phyloP scores from a whole-genome alignment of 2,329 filamentous ascomycete genomes.

The Thielaviopsis populi region DNA sequence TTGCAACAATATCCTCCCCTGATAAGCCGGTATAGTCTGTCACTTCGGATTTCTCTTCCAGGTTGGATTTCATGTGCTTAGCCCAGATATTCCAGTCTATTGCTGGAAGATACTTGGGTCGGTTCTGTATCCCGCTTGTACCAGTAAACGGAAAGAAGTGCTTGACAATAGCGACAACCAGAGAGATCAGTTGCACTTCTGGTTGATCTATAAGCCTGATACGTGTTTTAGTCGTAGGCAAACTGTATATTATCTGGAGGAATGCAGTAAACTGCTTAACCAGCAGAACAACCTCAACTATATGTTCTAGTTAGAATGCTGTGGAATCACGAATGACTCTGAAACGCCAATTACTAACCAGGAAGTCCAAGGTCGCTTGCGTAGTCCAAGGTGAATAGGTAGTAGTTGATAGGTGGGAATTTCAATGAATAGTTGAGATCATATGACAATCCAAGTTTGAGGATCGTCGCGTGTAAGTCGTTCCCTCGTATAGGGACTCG shows the following conservation, averaged over 20 bases:
- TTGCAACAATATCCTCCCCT: constrained; percentile 46
- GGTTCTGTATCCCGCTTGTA: constrained; percentile 27
- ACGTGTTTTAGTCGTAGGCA: constrained; percentile 11
- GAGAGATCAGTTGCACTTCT: constrained; percentile 56
- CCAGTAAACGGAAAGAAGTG: constrained; percentile 55
- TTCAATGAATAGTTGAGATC: constrained; percentile 50
- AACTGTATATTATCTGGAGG: constrained; percentile 4
- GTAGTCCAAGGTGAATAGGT: constrained; percentile 53
- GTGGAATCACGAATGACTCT: neutral
- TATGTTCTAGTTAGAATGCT: neutral
- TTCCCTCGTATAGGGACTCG: constrained; percentile 32
- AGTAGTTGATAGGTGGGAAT: constrained; percentile 58
- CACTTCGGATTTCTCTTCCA: constrained; percentile 21
- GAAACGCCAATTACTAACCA: constrained; percentile 31
- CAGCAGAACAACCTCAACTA: constrained; percentile 19
- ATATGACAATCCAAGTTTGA: constrained; percentile 49
- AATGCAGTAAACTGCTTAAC: constrained; percentile 8
- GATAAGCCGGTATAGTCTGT: constrained; percentile 37
- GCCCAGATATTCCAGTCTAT: constrained; percentile 55
- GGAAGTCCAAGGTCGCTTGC: constrained; percentile 61
- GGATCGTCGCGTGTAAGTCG: constrained; percentile 48
- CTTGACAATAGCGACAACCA: constrained; percentile 64
- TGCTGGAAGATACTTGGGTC: constrained; percentile 19
- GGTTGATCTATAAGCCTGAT: constrained; percentile 40
- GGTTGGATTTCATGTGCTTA: constrained; percentile 26